Conservation (phyloP, 1,284 basidiomycete species). For the Malassezia equina region DNA sequence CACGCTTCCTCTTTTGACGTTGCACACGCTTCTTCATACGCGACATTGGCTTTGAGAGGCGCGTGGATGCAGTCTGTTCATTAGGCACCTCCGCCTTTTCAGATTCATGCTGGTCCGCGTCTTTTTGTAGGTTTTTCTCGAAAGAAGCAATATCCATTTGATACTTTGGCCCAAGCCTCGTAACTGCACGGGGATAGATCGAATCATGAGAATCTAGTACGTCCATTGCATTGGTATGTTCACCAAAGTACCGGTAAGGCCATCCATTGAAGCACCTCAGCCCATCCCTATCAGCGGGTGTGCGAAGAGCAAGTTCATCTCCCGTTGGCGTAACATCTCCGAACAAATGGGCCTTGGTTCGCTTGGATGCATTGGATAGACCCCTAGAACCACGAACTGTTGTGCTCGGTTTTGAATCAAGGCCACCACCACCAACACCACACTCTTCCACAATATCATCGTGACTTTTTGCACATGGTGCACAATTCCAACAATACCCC, state of each 20-base stretch:
- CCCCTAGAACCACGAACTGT: not conserved
- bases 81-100: conserved; percentile 19
- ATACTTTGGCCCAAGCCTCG: conserved; percentile 73
- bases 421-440: conserved; percentile 20
- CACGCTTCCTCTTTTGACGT: not conserved
- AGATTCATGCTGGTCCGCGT: not conserved
- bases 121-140: not conserved
- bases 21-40: not conserved
- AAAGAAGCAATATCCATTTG: conserved; percentile 51
- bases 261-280: conserved; percentile 75
- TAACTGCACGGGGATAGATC: conserved; percentile 82
- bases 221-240: conserved; percentile 65
- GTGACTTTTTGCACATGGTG: conserved; percentile 75
- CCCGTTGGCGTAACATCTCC: conserved; percentile 22
- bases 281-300: conserved; percentile 47
- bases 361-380: conserved; percentile 18
- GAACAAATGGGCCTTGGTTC: conserved; percentile 6
- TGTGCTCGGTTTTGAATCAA: conserved; percentile 4
- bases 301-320: conserved; percentile 10
- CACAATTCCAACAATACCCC: conserved; percentile 96
- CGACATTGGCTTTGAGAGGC: not conserved
- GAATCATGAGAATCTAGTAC: conserved; percentile 74
- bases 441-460: conserved; percentile 42
- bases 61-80: conserved; percentile 15
- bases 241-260: conserved; percentile 91